Base-by-base conservation (phyloP, 2,329 filamentous ascomycete genomes). In the Myriosclerotinia curreyana region DNA sequence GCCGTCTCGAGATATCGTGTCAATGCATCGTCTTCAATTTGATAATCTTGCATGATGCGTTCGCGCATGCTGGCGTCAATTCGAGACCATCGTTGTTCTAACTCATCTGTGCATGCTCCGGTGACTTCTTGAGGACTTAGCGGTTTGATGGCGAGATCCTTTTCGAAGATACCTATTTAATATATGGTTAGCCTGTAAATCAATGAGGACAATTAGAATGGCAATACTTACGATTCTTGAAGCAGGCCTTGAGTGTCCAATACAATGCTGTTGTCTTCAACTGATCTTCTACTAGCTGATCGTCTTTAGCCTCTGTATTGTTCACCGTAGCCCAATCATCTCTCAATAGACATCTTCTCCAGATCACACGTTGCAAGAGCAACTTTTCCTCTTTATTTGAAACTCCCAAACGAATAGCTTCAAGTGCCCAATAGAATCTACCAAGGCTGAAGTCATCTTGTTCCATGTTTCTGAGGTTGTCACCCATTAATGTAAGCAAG, bases 281-380 rank as follows among this genome's bases (percentile, higher is more conserved):
- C 22, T 84, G 79, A 36, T 83, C 80, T 61, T 86, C 80, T 36
- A 92, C 83, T 67, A 90, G 83, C 3, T 79, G 77, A 71, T 96
- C 92, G 64, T 86, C 85, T 73, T 90, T 89, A 65, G 88, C 81
- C 55, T 88, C 85, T 0, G 90, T 94, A 69, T 91, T 86, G 73
- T 95, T 94, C 73, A 96, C 83, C 65, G 79, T 81, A 34, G 83
- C 79, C 95, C 95, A 99, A 73, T 97, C 86, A 74, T 97, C 93
- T 58, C 87, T 86, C 69, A 94, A 83, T 72, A 90, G 90, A 66
- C 92, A 88, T 62, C 95, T 86, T 73, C 95, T 89, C 95, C 95
- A 99, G 67, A 98, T 90, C n/a, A 86, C 76, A 66, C 79, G 80
- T 59, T 84, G 77, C 44, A 82, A 74, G 40, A 80, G 77, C 34